Evolutionary conservation across 495 filamentous ascomycete genomes (phyloP), one percentile per base, ranked within the genome.

Genomic region (Oidiodendron maius): DNA sequence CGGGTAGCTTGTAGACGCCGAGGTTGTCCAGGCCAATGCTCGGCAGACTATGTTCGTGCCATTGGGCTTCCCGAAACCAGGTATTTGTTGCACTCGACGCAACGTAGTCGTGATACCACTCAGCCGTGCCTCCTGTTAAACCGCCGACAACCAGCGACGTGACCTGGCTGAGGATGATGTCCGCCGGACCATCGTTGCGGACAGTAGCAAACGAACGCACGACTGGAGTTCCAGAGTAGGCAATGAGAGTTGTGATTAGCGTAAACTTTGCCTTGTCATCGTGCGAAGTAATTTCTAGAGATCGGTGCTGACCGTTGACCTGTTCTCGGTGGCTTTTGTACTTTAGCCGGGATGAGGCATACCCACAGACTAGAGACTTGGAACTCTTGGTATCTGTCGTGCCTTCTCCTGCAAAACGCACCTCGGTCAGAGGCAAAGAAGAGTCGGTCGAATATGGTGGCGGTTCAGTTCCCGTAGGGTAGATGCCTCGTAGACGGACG

Each of bases 21-120:
- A n/a, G n/a, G n/a, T n/a, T n/a, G n/a, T n/a, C n/a, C n/a, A n/a
- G n/a, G n/a, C n/a, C n/a, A n/a, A n/a, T n/a, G n/a, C n/a, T n/a
- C n/a, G n/a, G n/a, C n/a, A n/a, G n/a, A n/a, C n/a, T n/a, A n/a
- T n/a, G n/a, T n/a, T n/a, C n/a, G n/a, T n/a, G n/a, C 39, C 39
- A 41, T 21, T 41, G 39, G 6, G 39, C 39, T 41, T 41, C 39
- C 24, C 39, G 39, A 22, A 41, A 41, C 39, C 39, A 41, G 18
- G 15, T 41, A 22, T 41, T 41, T 4, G 39, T 41, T 22, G 39
- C 39, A 12, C 17, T 41, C 18, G 20, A 22, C 13, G 24, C 17
- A 17, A 11, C 24, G 39, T 41, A 41, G 20, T 41, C 20, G 4
- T 41, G 21, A 11, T 18, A 41, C 39, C 39, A 41, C 13, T 41